Evolutionary conservation across 352 stramenopile genomes (phyloP).

Genomic region (Lagenidium sp.): DNA sequence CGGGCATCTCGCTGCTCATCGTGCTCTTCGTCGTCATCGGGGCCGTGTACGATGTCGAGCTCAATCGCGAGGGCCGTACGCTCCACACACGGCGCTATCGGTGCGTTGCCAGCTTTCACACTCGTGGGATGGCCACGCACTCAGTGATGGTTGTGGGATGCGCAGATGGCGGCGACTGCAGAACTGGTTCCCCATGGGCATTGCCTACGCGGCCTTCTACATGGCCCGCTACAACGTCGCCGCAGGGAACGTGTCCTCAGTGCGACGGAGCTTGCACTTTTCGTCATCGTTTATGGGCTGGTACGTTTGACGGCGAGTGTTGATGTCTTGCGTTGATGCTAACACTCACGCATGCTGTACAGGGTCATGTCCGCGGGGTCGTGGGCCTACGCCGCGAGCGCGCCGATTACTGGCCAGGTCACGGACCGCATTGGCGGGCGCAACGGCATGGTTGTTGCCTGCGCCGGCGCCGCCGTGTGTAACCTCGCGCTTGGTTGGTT

Average conservation of each 20-base stretch:
- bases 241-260: slow-evolving; percentile 50
- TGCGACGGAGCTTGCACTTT: slow-evolving; percentile 43
- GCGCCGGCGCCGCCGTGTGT: slow-evolving; percentile 45
- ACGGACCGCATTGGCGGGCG: slow-evolving; percentile 63
- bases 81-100: slow-evolving; percentile 50
- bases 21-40: slow-evolving; percentile 40
- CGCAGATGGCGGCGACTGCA: slow-evolving; percentile 48
- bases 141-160: too few relatives aligned
- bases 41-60: slow-evolving; percentile 52
- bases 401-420: slow-evolving; percentile 59
- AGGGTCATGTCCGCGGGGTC: slow-evolving; percentile 63
- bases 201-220: slow-evolving; percentile 71
- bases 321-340: not conserved
- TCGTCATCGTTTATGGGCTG: slow-evolving; percentile 69
- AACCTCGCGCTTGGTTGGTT: slow-evolving; percentile 48
- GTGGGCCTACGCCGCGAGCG: slow-evolving; percentile 60
- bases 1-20: slow-evolving; percentile 44
- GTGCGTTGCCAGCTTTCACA: too few relatives aligned
- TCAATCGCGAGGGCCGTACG: slow-evolving; percentile 37
- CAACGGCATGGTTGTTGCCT: slow-evolving; percentile 65
- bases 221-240: slow-evolving; percentile 71
- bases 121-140: too few relatives aligned
- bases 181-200: slow-evolving; percentile 72
- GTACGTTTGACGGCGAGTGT: slow-evolving; percentile 17
- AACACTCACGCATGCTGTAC: slow-evolving; percentile 1